These are phyloP conservation scores for Cystobasidium sp. DNA, from an alignment of 1,284 basidiomycete genomes.

Conservation along the genomic window DNA sequence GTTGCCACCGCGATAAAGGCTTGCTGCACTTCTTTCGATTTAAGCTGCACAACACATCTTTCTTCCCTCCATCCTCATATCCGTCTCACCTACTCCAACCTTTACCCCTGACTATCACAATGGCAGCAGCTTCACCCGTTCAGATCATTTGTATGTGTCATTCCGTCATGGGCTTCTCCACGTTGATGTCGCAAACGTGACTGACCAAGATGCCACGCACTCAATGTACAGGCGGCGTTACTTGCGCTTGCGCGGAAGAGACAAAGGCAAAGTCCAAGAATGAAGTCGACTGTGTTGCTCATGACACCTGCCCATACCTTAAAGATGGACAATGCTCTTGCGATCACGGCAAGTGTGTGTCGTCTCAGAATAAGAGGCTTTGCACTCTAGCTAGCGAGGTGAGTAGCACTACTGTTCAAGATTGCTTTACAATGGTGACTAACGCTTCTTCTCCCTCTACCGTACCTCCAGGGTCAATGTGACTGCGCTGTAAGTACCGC, in stretches of 20 bases:
- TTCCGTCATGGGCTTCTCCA: neutral
- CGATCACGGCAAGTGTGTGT: conserved; percentile 29
- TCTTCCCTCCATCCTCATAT: too few relatives aligned
- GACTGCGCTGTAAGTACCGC: conserved; percentile 28
- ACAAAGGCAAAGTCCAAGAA: conserved; percentile 22
- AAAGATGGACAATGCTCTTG: conserved; percentile 40
- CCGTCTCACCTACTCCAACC: neutral
- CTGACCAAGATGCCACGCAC: neutral
- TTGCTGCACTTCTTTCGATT: too few relatives aligned
- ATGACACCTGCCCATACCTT: conserved; percentile 28
- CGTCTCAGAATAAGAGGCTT: conserved; percentile 42
- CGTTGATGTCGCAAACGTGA: neutral
- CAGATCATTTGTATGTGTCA: conserved; percentile 39
- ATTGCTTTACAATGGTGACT: neutral
- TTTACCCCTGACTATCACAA: neutral
- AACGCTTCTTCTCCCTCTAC: neutral
- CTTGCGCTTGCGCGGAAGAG: conserved; percentile 41
- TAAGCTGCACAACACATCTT: too few relatives aligned
- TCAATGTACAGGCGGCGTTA: conserved; percentile 29
- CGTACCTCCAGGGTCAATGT: conserved; percentile 25
- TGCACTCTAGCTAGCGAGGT: conserved; percentile 38
- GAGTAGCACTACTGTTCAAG: conserved; percentile 1
- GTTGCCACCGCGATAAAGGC: too few relatives aligned
- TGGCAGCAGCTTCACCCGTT: neutral
- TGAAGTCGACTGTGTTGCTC: conserved; percentile 35